phyloP scores from a whole-genome alignment of 202 grass and related monocot species.

The Zoysia matrella region DNA sequence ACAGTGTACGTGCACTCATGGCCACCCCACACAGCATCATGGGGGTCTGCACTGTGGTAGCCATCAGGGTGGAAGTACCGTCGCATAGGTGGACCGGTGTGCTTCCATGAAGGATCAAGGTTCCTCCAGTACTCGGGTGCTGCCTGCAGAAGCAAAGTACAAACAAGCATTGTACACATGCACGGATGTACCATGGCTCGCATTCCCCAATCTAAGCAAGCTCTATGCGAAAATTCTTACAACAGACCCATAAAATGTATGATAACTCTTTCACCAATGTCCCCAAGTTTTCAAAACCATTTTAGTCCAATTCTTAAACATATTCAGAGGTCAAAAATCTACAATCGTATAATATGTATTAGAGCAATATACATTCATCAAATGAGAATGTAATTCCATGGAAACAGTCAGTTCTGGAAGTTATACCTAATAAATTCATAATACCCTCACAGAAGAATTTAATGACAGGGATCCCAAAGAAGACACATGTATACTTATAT shows the following conservation, averaged over 20 bases:
- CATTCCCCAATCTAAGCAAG: background rate
- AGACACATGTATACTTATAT: background rate
- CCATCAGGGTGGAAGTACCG: conserved; percentile 87
- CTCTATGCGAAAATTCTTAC: background rate
- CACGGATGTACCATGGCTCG: background rate
- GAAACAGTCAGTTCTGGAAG: background rate
- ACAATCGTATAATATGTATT: conserved; percentile 25
- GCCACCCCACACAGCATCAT: conserved; percentile 82
- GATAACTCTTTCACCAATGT: conserved; percentile 5
- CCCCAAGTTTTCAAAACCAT: background rate
- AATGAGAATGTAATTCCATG: background rate
- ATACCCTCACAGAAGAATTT: background rate
- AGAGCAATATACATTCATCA: background rate
- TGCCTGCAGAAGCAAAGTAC: conserved; percentile 54
- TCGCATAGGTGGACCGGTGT: conserved; percentile 75
- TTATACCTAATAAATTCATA: conserved; percentile 15
- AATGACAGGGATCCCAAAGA: conserved; percentile 14
- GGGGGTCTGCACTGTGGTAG: conserved; percentile 66
- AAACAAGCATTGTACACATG: background rate
- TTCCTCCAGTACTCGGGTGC: conserved; percentile 93
- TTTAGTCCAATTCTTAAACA: background rate
- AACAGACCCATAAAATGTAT: conserved; percentile 24
- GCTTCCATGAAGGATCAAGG: conserved; percentile 86
- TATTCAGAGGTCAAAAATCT: conserved; percentile 16
- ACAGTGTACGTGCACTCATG: conserved; percentile 86